Base-by-base conservation (phyloP, 2,329 filamentous ascomycete genomes). In the Hymenoscyphus repandus region DNA sequence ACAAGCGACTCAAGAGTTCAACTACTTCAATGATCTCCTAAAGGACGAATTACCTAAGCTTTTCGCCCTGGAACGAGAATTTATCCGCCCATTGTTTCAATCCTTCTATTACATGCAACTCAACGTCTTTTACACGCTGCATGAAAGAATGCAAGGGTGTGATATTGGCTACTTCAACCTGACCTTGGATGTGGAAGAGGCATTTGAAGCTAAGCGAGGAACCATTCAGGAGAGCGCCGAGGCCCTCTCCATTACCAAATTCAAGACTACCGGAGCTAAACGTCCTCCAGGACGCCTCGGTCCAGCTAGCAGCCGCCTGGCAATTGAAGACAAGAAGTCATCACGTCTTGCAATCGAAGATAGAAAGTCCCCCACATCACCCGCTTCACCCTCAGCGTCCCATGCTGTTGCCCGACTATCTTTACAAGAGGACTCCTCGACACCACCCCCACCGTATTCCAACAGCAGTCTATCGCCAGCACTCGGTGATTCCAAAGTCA, bases 31-130 rank as follows among this genome's bases (percentile, higher is more conserved):
- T 73, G 90, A 96, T 64, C 76, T 99, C 46, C 80, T 99, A 55
- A 99, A 99, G 74, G 89, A 95, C 15, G 93, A 99, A 72, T 75
- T 99, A 56, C 93, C 93, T 27, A 90, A 90, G 69, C 80, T 99
- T 10, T 99, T 99, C 70, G 70, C 74, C 6, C 81, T 99, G 15
- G 93, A 99, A 70, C 82, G 85, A 57, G 87, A 97, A 69, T 97
- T 99, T 69, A 99, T 99, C 69, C 85, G 89, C 60, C 93, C 93
- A 2, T 81, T 99, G 6, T 99, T 99, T 77, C 93, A 97, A 69
- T 95, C 89, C 9, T 99, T 99, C 74, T 99, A 99, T 73, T 99
- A 97, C 76, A 99, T 99, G 93, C 93, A 99, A 71, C 81, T 99
- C 58, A 99, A 99, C 70, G 89, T 99, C 58, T 99, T 97, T 70